These are phyloP conservation scores for Symbiotaphrina buchneri DNA, from an alignment of 495 filamentous ascomycete genomes.

Conservation along the genomic window DNA sequence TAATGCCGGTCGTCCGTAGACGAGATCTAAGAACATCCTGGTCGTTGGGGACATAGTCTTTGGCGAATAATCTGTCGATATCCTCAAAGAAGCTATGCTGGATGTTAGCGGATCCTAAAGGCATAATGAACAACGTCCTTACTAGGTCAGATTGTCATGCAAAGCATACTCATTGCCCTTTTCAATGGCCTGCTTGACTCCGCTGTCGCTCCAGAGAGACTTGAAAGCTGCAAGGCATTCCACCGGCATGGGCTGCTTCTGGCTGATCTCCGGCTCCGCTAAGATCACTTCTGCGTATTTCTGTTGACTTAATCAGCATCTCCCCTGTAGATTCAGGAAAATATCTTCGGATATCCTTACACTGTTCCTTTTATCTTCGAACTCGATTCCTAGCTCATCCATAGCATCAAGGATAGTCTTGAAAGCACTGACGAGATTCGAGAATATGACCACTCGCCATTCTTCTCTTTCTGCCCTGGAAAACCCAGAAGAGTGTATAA, in stretches of 20 bases:
- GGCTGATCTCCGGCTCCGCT: slow-evolving; percentile 48
- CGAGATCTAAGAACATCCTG: slow-evolving; percentile 90
- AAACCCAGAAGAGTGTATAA: slow-evolving; percentile 90
- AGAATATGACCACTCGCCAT: slow-evolving; percentile 86
- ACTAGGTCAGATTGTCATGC: slow-evolving; percentile 92
- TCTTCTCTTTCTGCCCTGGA: slow-evolving; percentile 77
- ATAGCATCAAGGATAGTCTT: slow-evolving; percentile 84
- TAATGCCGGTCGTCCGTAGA: slow-evolving; percentile 88
- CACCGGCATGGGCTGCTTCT: slow-evolving; percentile 46
- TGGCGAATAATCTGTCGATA: slow-evolving; percentile 71
- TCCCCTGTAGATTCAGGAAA: too few relatives aligned
- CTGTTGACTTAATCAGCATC: not conserved
- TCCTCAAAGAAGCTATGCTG: slow-evolving; percentile 64
- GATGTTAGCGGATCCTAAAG: not conserved
- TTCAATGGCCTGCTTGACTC: slow-evolving; percentile 66
- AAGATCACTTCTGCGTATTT: slow-evolving; percentile 4
- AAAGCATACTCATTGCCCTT: slow-evolving; percentile 92
- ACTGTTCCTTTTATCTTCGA: slow-evolving; percentile 54
- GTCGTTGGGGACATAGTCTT: slow-evolving; percentile 79
- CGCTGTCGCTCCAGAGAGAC: slow-evolving; percentile 60
- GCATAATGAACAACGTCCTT: slow-evolving; percentile 14
- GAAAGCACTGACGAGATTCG: slow-evolving; percentile 75
- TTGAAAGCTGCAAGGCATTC: slow-evolving; percentile 59
- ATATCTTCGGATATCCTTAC: too few relatives aligned
- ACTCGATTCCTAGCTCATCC: slow-evolving; percentile 59